Base-by-base conservation (phyloP, 108 stramenopile genomes). In the Seminavis robusta region DNA sequence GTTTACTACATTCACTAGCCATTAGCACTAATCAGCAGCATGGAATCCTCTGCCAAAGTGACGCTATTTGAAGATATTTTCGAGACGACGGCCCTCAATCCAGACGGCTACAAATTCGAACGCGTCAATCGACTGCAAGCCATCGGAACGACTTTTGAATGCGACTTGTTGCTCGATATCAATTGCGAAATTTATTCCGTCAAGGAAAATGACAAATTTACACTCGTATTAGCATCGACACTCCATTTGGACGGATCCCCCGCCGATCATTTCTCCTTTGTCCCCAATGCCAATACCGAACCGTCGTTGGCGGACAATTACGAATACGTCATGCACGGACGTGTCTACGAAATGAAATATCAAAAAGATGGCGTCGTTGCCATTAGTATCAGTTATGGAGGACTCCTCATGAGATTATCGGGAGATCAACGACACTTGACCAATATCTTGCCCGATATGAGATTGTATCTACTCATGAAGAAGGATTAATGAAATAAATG, bases 251-350 rank as follows among this genome's bases (percentile, higher is more conserved):
- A 95, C 48, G 97, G 97, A 23, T 78, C 72, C 56, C 94, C 94
- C 0, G 95, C 94, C 61, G 95, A 97, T 71, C 91, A 92, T 54
- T 91, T 81, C 16, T 76, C 78, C n/a, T 98, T 94, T 67, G 59
- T 65, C 4, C 77, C 83, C 3, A 73, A 51, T 36, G 47, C 74
- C 13, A 46, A 45, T 20, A 66, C 67, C 24, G 91, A 93, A 55
- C 76, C 84, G 17, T 81, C 92, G 0, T 68, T 97, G 46, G 94
- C 94, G 25, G 95, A 96, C 67, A 90, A 90, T 62, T 98, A 95
- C 65, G 97, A 98, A 57, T 98, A 98, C 64, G 97, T 95, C 21
- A 98, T 97, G 95, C 94, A 96, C 68, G 97, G 97, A 15, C 72
- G 91, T 15, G 92, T 98, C 10, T 98, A 94, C 79, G 85, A 91